Evolutionary conservation across 1,139 yeast species (phyloP).

Genomic region (Pichia sp.): DNA sequence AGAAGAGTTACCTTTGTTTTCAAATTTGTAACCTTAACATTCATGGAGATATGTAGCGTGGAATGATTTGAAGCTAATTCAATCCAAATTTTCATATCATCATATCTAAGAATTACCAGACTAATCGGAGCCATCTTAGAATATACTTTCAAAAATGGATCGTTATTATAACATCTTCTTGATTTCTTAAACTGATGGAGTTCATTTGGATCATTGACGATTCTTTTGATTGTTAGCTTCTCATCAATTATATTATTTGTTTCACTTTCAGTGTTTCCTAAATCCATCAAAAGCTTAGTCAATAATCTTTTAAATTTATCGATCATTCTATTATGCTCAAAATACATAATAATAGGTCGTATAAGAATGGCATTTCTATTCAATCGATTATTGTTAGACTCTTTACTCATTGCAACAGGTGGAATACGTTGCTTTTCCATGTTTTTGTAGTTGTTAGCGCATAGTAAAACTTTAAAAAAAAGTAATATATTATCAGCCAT

Average conservation of each 20-base stretch:
- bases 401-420: constrained; percentile 36
- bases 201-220: constrained; percentile 20
- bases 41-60: constrained; percentile 20
- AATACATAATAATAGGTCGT: constrained; percentile 62
- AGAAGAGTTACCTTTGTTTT: constrained; percentile 29
- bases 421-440: constrained; percentile 40
- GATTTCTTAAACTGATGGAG: constrained; percentile 6
- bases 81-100: constrained; percentile 20
- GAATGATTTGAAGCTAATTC: constrained; percentile 20
- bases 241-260: constrained; percentile 11
- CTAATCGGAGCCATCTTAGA: constrained; percentile 24
- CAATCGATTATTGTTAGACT: constrained; percentile 2
- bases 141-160: constrained; percentile 24
- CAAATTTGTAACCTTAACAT: constrained; percentile 16
- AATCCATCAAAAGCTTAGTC: constrained; percentile 2
- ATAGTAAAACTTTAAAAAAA: constrained; percentile 52
- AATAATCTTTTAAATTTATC: constrained; percentile 38
- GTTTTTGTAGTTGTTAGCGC: constrained; percentile 50
- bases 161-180: constrained; percentile 9
- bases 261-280: constrained; percentile 1
- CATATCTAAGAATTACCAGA: constrained; percentile 15
- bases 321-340: constrained; percentile 52
- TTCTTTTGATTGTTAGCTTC: constrained; percentile 15
- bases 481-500: constrained; percentile 48
- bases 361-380: constrained; percentile 37